Evolutionary conservation across 192 early-diverging fungal genomes (phyloP).

Genomic region (Linnemannia exigua): DNA sequence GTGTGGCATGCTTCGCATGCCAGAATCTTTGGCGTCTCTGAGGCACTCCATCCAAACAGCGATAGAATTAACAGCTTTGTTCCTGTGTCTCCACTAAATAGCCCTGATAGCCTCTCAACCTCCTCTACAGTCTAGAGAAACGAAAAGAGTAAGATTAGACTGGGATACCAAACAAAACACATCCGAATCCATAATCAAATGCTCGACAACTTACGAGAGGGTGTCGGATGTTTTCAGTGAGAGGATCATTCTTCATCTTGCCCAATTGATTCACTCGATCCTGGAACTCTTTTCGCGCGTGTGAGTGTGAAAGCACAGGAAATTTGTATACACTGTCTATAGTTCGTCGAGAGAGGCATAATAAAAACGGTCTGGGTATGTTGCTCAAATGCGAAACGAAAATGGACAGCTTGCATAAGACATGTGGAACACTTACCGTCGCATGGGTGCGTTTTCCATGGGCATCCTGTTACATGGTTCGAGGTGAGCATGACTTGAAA

Average conservation of each 20-base stretch:
- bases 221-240: conserved; percentile 20
- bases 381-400: background rate
- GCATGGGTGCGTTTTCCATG: conserved; percentile 48
- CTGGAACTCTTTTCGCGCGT: conserved; percentile 24
- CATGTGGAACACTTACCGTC: conserved; percentile 17
- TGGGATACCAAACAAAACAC: background rate
- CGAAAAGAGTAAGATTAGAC: background rate
- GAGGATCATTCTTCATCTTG: conserved; percentile 5
- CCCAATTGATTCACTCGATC: conserved; percentile 17
- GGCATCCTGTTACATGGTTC: conserved; percentile 32
- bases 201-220: conserved; percentile 52
- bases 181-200: background rate
- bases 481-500: conserved; percentile 46
- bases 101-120: background rate
- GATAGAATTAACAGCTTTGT: conserved; percentile 27
- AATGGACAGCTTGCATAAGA: background rate
- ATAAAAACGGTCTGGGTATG: background rate
- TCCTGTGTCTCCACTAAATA: background rate
- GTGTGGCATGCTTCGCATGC: conserved; percentile 41
- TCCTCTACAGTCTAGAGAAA: conserved; percentile 19
- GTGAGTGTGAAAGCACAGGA: conserved; percentile 34
- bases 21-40: conserved; percentile 6
- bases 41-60: conserved; percentile 33
- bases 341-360: too few species aligned
- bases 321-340: conserved; percentile 51